Percentiles rank a stretch among this genome's conserved stretches.
phyloP scores from a whole-genome alignment of 1,139 yeast species.

The Suhomyces guaymorum region DNA sequence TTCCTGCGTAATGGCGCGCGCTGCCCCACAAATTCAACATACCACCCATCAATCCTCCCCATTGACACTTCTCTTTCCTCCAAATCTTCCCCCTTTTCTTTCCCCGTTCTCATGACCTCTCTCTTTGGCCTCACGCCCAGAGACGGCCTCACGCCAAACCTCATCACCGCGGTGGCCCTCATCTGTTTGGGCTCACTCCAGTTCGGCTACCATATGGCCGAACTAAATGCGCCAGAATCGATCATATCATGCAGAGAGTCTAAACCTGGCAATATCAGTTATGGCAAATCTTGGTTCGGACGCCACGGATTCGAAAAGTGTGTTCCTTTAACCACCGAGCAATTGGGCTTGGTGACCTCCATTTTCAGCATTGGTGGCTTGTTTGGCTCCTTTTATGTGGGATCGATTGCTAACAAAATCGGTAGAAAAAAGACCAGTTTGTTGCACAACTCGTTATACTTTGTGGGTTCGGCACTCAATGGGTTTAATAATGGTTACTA shows the following conservation, averaged over 20 bases:
- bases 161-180: constrained; percentile 34
- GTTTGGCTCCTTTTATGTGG: constrained; percentile 72
- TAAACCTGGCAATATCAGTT: constrained; percentile 35
- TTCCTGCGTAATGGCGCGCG: too few species aligned
- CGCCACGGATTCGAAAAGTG: constrained; percentile 42
- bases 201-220: constrained; percentile 54
- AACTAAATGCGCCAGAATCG: constrained; percentile 47
- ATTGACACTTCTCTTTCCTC: too few species aligned
- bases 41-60: too few species aligned
- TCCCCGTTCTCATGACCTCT: constrained; percentile 1
- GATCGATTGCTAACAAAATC: constrained; percentile 61
- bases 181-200: constrained; percentile 49
- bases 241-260: constrained; percentile 39
- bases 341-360: constrained; percentile 80
- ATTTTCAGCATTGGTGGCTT: constrained; percentile 87
- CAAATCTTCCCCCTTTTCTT: too few species aligned
- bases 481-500: constrained; percentile 49
- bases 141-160: constrained; percentile 24
- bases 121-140: constrained; percentile 3
- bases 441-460: constrained; percentile 54
- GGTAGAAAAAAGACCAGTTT: constrained; percentile 67
- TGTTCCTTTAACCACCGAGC: constrained; percentile 60
- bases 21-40: too few species aligned
- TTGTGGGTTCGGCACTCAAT: constrained; percentile 69
- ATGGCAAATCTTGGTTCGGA: constrained; percentile 41